Conservation (phyloP, 495 filamentous ascomycete genomes). For the Cercophora sp. region DNA sequence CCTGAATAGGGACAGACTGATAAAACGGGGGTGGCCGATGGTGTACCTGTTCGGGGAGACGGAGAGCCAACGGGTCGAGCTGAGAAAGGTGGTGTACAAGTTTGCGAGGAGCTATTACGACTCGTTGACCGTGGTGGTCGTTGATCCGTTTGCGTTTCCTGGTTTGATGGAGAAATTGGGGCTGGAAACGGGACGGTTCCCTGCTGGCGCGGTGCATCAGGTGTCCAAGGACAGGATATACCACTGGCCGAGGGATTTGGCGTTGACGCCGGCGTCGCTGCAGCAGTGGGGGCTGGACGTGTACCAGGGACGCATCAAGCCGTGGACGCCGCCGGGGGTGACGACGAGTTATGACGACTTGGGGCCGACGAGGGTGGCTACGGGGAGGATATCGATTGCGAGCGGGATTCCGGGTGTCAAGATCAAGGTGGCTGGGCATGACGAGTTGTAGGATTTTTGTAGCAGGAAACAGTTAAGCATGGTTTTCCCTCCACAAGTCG, state of each 20-base stretch:
- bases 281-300: slow-evolving; percentile 33
- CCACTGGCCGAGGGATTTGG: slow-evolving; percentile 25
- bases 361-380: too few relatives aligned
- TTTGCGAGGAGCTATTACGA: slow-evolving; percentile 38
- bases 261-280: slow-evolving; percentile 19
- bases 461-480: too few relatives aligned
- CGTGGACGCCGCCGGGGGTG: slow-evolving; percentile 30
- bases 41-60: slow-evolving; percentile 40
- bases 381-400: too few relatives aligned
- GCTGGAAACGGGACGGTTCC: slow-evolving; percentile 22
- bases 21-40: slow-evolving; percentile 32
- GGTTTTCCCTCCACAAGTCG: slow-evolving; percentile 13
- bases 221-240: slow-evolving; percentile 34
- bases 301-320: slow-evolving; percentile 29
- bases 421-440: not conserved
- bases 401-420: not conserved
- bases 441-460: not conserved
- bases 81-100: slow-evolving; percentile 30
- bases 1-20: slow-evolving; percentile 27
- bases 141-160: slow-evolving; percentile 42
- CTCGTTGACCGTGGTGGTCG: slow-evolving; percentile 34
- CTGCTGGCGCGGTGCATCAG: slow-evolving; percentile 34
- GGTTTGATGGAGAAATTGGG: slow-evolving; percentile 33
- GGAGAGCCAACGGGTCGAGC: slow-evolving; percentile 21
- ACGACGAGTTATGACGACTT: slow-evolving; percentile 27